Percentiles rank a stretch among this genome's conserved stretches.
These are phyloP conservation scores for Botrytis elliptica DNA, from an alignment of 2,329 filamentous ascomycete genomes.

Conservation along the genomic window DNA sequence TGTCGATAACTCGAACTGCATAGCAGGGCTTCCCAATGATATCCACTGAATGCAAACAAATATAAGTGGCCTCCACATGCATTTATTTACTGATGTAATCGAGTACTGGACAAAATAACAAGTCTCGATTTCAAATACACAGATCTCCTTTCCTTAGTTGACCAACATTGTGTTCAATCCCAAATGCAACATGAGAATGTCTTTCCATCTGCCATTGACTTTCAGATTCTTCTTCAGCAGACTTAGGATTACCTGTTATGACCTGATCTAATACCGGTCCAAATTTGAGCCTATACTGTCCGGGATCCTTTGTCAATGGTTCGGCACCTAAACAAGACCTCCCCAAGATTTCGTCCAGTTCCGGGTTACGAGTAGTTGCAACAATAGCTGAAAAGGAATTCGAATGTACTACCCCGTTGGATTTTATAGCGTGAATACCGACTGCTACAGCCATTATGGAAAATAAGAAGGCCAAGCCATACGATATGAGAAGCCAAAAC, in stretches of 20 bases:
- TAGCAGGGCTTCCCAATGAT: background rate
- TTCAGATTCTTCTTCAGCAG: background rate
- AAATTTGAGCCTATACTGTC: background rate
- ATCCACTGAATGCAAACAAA: background rate
- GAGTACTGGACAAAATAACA: background rate
- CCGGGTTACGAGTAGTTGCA: constrained; percentile 23
- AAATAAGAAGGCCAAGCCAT: constrained; percentile 19
- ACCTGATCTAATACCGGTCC: background rate
- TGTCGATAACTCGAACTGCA: background rate
- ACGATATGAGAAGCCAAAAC: constrained; percentile 16
- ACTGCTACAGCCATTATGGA: background rate
- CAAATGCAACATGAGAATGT: constrained; percentile 2
- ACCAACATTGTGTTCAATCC: background rate
- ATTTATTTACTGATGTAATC: background rate
- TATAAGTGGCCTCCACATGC: background rate
- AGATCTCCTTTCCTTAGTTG: background rate
- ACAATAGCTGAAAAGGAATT: constrained; percentile 29
- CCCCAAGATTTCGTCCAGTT: constrained; percentile 15
- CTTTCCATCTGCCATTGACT: background rate
- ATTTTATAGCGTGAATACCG: constrained; percentile 19
- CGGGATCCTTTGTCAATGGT: background rate
- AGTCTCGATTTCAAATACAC: background rate
- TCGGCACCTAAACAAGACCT: constrained; percentile 16
- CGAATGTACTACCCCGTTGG: constrained; percentile 26
- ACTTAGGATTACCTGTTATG: background rate